Evolutionary conservation across 495 filamentous ascomycete species (phyloP).

Genomic region (Hypoxylon lenormandii): DNA sequence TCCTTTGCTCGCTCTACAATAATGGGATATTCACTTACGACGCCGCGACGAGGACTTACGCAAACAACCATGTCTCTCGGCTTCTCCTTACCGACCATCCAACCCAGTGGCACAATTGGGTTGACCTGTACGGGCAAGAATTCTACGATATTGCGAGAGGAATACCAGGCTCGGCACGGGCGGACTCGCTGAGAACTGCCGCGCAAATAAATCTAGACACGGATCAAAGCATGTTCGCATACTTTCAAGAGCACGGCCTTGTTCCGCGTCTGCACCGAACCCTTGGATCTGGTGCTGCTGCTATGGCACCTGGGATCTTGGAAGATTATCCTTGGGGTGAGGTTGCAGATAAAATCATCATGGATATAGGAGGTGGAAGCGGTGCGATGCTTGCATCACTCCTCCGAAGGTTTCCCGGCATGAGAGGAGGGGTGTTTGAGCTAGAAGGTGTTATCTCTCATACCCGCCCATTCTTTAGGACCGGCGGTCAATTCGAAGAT

Average conservation of each 20-base stretch:
- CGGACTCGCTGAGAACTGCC: slow-evolving; percentile 47
- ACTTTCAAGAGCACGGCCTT: slow-evolving; percentile 48
- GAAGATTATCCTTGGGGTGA: slow-evolving; percentile 53
- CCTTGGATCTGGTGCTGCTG: slow-evolving; percentile 48
- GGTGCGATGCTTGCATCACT: slow-evolving; percentile 29
- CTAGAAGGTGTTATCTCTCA: slow-evolving; percentile 7
- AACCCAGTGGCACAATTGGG: slow-evolving; percentile 55
- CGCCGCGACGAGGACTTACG: background rate
- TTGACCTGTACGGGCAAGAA: slow-evolving; percentile 49
- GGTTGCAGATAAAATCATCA: background rate
- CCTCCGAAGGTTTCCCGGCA: slow-evolving; percentile 12
- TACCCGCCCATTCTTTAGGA: background rate
- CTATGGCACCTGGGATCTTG: slow-evolving; percentile 51
- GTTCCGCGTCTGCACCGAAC: slow-evolving; percentile 47
- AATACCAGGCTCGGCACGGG: slow-evolving; percentile 32
- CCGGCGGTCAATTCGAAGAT: slow-evolving; percentile 4
- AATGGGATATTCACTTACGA: too few relatives aligned
- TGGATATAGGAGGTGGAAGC: slow-evolving; percentile 21
- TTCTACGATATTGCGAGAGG: slow-evolving; percentile 54
- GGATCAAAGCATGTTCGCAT: slow-evolving; percentile 51
- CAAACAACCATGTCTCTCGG: slow-evolving; percentile 41
- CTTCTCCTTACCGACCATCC: slow-evolving; percentile 47
- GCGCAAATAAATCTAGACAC: slow-evolving; percentile 53
- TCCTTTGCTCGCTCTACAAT: too few relatives aligned
- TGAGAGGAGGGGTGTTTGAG: slow-evolving; percentile 37